phyloP scores from a whole-genome alignment of 2,329 filamentous ascomycete genomes.

The Colletotrichum salicis region DNA sequence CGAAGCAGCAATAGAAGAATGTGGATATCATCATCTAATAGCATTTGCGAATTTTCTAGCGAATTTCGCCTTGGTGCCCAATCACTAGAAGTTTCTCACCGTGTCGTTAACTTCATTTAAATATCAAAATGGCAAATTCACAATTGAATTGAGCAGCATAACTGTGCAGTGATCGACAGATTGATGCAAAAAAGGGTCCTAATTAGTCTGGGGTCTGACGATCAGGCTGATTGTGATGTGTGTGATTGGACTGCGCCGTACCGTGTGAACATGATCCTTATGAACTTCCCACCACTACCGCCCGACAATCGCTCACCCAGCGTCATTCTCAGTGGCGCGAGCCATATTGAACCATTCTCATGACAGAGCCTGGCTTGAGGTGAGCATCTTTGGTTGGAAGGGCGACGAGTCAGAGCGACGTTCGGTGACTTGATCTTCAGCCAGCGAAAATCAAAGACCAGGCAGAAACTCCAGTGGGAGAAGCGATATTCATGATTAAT shows the following conservation, averaged over 20 bases:
- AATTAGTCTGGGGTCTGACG: slow-evolving; percentile 2
- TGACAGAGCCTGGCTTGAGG: neutral
- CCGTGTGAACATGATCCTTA: neutral
- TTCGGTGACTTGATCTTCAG: slow-evolving; percentile 8
- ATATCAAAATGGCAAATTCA: neutral
- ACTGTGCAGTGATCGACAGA: neutral
- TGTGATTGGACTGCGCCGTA: slow-evolving; percentile 28
- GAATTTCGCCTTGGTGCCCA: too few species aligned
- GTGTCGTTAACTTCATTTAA: neutral
- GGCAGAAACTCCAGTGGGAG: neutral
- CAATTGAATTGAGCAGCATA: too few species aligned
- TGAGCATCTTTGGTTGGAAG: neutral
- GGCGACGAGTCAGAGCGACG: neutral
- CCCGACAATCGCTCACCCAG: neutral
- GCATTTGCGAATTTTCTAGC: too few species aligned
- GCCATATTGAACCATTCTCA: neutral
- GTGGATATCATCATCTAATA: too few species aligned
- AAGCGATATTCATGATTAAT: too few species aligned
- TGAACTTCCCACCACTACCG: neutral
- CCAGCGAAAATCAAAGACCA: neutral
- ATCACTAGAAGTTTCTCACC: too few species aligned
- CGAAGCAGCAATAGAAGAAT: too few species aligned
- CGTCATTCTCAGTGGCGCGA: slow-evolving; percentile 22
- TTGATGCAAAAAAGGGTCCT: slow-evolving; percentile 33
- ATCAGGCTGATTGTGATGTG: slow-evolving; percentile 1